Conservation (phyloP, 2,329 filamentous ascomycete species). For the Orbilia blumenaviensis region DNA sequence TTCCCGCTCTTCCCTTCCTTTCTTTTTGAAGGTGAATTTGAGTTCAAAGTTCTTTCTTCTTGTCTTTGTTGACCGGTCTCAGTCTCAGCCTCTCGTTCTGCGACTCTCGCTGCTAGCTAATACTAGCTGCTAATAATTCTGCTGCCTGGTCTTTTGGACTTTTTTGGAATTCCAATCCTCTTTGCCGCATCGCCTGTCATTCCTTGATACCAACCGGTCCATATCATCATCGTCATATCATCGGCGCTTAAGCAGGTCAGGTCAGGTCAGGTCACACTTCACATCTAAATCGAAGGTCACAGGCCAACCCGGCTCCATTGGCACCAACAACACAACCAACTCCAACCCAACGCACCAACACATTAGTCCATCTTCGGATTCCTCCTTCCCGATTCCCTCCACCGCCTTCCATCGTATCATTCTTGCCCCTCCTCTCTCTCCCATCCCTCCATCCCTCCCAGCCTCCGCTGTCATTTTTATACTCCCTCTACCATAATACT, state of each 20-base stretch:
- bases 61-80: neutral
- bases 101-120: no score
- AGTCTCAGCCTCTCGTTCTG: neutral
- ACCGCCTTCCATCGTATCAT: neutral
- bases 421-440: conserved; percentile 20
- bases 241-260: conserved; percentile 39
- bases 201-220: neutral
- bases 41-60: neutral
- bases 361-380: conserved; percentile 7
- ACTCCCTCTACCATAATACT: conserved; percentile 7
- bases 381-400: conserved; percentile 29
- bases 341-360: conserved; percentile 26
- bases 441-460: conserved; percentile 9
- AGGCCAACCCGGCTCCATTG: no score
- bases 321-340: neutral
- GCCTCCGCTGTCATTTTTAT: conserved; percentile 12
- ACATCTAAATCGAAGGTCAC: no score
- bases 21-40: conserved; percentile 10
- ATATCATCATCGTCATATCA: neutral
- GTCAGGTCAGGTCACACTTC: conserved; percentile 16
- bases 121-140: no score
- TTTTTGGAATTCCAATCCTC: neutral
- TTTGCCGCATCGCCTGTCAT: neutral
- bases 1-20: conserved; percentile 3
- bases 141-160: no score